Evolutionary conservation across 139 green algal species (phyloP).

Genomic region (Auxenochlorella protothecoides): DNA sequence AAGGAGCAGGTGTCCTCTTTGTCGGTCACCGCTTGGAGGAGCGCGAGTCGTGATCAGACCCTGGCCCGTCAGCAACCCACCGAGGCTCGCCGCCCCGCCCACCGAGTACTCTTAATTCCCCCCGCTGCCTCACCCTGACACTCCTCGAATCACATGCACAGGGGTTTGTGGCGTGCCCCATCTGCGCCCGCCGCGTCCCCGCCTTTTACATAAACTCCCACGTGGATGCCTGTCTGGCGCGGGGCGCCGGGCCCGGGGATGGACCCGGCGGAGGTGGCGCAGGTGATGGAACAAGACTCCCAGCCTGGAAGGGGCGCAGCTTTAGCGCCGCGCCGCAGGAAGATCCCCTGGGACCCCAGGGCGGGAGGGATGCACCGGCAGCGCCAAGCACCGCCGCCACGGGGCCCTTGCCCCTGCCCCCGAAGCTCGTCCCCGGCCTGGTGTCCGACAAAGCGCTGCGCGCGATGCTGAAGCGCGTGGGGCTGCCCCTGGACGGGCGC

Average conservation of each 20-base stretch:
- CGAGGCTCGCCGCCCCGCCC: neutral
- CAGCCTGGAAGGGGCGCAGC: too few species aligned
- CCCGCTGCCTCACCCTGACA: too few species aligned
- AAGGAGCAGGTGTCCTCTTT: too few species aligned
- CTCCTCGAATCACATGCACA: neutral
- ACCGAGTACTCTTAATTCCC: neutral
- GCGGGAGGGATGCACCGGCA: neutral
- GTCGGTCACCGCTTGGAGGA: too few species aligned
- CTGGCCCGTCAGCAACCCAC: neutral
- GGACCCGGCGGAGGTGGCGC: too few species aligned
- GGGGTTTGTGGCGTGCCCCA: slow-evolving; percentile 26
- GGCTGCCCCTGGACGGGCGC: slow-evolving; percentile 16
- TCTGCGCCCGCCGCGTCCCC: slow-evolving; percentile 16
- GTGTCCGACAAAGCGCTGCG: slow-evolving; percentile 17
- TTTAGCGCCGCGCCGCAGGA: too few species aligned
- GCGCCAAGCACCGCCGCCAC: neutral
- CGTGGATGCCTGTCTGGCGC: slow-evolving; percentile 19
- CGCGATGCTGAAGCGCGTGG: slow-evolving; percentile 8
- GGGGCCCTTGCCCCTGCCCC: slow-evolving; percentile 16
- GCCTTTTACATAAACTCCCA: slow-evolving; percentile 29
- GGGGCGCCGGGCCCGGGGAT: neutral
- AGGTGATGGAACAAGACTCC: too few species aligned
- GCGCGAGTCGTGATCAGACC: neutral
- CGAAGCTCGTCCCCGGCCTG: slow-evolving; percentile 21
- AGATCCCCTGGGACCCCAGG: neutral